Evolutionary conservation across 192 early-diverging fungal species (phyloP).

Genomic region (Allomyces macrogynus): DNA sequence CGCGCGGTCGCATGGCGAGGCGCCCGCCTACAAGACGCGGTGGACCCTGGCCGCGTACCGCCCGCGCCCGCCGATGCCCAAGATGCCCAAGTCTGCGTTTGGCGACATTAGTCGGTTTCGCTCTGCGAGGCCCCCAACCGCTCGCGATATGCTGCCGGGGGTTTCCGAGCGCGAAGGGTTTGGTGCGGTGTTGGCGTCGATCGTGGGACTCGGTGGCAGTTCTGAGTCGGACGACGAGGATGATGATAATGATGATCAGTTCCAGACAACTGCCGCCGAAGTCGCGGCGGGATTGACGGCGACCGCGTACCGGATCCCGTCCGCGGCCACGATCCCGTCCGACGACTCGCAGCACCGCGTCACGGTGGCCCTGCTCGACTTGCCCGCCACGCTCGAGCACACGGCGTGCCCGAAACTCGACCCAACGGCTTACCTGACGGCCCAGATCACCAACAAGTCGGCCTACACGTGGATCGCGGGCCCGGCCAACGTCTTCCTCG

Average conservation of each 20-base stretch:
- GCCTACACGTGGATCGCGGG: background rate
- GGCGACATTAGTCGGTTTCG: no score
- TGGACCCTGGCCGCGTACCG: no score
- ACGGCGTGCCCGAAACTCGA: background rate
- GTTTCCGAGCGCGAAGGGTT: no score
- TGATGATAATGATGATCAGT: background rate
- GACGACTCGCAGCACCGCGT: background rate
- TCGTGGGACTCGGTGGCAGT: no score
- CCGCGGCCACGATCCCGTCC: background rate
- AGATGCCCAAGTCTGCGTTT: no score
- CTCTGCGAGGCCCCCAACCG: no score
- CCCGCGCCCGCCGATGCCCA: background rate
- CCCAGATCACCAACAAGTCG: background rate
- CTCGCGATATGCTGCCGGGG: no score
- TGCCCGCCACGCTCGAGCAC: background rate
- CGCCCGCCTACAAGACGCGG: no score
- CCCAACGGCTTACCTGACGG: background rate
- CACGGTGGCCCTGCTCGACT: background rate
- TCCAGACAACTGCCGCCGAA: background rate
- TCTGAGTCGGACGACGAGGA: background rate
- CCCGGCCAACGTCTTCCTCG: background rate
- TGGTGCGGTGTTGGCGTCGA: no score
- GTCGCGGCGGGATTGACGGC: background rate
- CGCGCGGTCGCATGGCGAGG: background rate
- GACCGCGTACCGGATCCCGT: background rate